Evolutionary conservation across 2,329 filamentous ascomycete species (phyloP).

Genomic region (Macrophomina phaseolina): DNA sequence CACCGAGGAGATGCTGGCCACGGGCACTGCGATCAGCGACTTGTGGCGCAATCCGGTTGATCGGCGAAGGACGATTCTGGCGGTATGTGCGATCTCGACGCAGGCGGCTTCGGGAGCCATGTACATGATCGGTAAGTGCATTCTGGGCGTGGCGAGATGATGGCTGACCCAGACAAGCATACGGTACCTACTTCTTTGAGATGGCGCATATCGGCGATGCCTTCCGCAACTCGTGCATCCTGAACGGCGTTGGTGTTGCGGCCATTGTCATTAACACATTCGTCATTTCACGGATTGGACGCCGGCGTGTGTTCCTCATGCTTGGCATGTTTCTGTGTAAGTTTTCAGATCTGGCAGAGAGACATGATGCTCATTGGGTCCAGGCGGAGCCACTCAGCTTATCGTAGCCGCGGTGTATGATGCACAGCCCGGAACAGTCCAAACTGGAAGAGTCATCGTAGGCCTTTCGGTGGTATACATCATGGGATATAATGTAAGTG

Average conservation of each 20-base stretch:
- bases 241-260: constrained; percentile 60
- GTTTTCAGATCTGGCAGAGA: neutral
- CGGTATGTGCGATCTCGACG: constrained; percentile 55
- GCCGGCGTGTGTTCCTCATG: constrained; percentile 60
- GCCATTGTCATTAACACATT: constrained; percentile 60
- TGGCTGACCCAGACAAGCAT: constrained; percentile 30
- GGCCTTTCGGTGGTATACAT: constrained; percentile 62
- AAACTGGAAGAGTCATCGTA: constrained; percentile 58
- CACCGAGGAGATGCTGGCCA: constrained; percentile 52
- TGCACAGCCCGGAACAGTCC: constrained; percentile 44
- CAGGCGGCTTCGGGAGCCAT: constrained; percentile 63
- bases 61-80: constrained; percentile 56
- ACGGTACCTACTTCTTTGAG: constrained; percentile 43
- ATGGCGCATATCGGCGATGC: constrained; percentile 46
- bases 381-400: constrained; percentile 58
- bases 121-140: constrained; percentile 44
- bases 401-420: constrained; percentile 61
- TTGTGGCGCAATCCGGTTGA: constrained; percentile 60
- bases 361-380: neutral
- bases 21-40: constrained; percentile 57
- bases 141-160: no score
- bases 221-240: constrained; percentile 63
- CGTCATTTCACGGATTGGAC: constrained; percentile 60
- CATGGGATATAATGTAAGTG: constrained; percentile 53
- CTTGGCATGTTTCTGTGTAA: constrained; percentile 57